phyloP scores from a whole-genome alignment of 2,329 filamentous ascomycete species.

The Ophiostoma sp. region DNA sequence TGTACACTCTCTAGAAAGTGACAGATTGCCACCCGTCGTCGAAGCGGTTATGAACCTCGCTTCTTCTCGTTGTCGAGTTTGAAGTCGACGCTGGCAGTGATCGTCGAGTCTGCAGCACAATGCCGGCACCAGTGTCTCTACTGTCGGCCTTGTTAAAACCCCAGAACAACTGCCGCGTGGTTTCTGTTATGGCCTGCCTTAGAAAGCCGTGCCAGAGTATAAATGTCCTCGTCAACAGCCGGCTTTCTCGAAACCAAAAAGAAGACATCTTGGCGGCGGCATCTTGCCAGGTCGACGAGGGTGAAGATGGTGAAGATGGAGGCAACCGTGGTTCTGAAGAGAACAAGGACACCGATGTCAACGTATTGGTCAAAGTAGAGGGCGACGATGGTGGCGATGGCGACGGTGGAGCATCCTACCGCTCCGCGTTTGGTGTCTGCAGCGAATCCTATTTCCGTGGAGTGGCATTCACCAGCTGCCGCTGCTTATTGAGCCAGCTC shows the following conservation, averaged over 20 bases:
- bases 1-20: background rate
- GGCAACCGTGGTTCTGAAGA: background rate
- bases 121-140: background rate
- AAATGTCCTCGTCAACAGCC: too few species aligned
- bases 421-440: background rate
- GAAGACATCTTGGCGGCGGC: background rate
- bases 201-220: too few species aligned
- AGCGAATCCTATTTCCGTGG: slow-evolving; percentile 32
- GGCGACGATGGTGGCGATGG: background rate
- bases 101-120: too few species aligned
- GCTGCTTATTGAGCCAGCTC: slow-evolving; percentile 84
- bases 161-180: background rate
- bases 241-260: too few species aligned
- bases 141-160: background rate
- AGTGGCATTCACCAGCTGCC: slow-evolving; percentile 62
- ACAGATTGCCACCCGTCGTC: background rate
- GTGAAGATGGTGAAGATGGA: background rate
- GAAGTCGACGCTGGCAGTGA: too few species aligned
- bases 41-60: background rate
- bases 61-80: too few species aligned
- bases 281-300: background rate
- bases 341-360: background rate
- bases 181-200: too few species aligned
- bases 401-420: background rate
- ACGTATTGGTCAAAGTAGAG: too few species aligned